Base-by-base conservation (phyloP, 23 red algal species). In the Gracilaria gracilis region DNA sequence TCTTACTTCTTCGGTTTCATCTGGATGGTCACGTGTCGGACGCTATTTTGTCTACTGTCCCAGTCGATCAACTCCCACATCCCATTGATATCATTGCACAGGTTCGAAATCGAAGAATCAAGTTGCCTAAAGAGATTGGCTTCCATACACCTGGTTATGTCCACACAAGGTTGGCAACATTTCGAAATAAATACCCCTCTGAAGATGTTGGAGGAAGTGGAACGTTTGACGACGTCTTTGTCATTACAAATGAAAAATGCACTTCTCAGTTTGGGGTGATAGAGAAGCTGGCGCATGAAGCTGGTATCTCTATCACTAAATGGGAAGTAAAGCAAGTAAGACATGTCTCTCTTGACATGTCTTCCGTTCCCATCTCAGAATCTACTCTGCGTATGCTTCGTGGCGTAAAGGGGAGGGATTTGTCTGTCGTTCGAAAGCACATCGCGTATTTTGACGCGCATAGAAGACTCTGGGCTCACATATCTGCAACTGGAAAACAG, bases 151-250 rank as follows among this genome's bases (percentile, higher is more conserved):
- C 92, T 23, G 92, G 92, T 3, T 95, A 95, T 51, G 76, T 50
- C 1, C 27, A 55, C 20, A 57, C 82, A 9, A 80, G 74, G 50
- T 19, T 27, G 23, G 92, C 62, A 4, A 95, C 92, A n/a, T 95
- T 95, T 74, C 67, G 92, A 32, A 66, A 80, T 72, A 88, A 61
- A 33, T 90, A 89, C 79, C 86, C 92, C 29, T 87, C 84, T 19
- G 76, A 33, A 0, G 58, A 42, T n/a, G 8, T 86, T 31, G 32
- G 21, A 66, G 71, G 69, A 27, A 75, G 23, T 19, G 81, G 76
- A 36, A 84, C 66, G 57, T 95, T 95, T 40, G 92, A 95, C 49
- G 66, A 37, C 14, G 77, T 95, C 4, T 87, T 80, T 83, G 92
- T 95, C 34, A 58, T 95, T 54, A 89, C 92, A 32, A 89, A 36